Evolutionary conservation across 140 eudicot species (phyloP).

Genomic region (Oenanthe javanica): DNA sequence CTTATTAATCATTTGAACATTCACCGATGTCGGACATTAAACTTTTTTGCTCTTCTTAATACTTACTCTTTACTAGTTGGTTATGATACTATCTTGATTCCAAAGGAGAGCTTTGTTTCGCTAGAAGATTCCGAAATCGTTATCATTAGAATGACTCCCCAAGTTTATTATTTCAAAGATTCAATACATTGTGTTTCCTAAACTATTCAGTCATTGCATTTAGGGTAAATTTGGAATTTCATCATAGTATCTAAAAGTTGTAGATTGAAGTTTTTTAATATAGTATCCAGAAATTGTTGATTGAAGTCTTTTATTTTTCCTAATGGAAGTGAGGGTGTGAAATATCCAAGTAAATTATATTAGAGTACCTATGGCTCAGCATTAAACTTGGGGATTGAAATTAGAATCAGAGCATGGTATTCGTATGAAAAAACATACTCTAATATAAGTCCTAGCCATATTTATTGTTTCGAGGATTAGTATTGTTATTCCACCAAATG

Average conservation of each 20-base stretch:
- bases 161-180: neutral
- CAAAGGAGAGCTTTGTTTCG: neutral
- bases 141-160: neutral
- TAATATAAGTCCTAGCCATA: neutral
- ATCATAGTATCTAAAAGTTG: neutral
- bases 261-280: neutral
- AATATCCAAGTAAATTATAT: neutral
- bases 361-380: neutral
- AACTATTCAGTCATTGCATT: neutral
- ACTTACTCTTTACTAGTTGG: neutral
- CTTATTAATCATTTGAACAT: neutral
- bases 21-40: neutral
- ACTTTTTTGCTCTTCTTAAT: neutral
- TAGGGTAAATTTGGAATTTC: neutral
- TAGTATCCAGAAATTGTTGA: neutral
- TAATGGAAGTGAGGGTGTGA: neutral
- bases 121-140: neutral
- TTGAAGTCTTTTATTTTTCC: neutral
- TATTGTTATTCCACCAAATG: neutral
- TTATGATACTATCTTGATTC: neutral
- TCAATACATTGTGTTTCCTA: neutral
- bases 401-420: neutral
- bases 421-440: neutral
- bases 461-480: neutral
- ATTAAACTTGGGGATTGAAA: neutral